Percentiles rank a stretch among this genome's conserved stretches.
Evolutionary conservation across 306 rosid genomes (phyloP).

Genomic region (Citrullus colocynthis): DNA sequence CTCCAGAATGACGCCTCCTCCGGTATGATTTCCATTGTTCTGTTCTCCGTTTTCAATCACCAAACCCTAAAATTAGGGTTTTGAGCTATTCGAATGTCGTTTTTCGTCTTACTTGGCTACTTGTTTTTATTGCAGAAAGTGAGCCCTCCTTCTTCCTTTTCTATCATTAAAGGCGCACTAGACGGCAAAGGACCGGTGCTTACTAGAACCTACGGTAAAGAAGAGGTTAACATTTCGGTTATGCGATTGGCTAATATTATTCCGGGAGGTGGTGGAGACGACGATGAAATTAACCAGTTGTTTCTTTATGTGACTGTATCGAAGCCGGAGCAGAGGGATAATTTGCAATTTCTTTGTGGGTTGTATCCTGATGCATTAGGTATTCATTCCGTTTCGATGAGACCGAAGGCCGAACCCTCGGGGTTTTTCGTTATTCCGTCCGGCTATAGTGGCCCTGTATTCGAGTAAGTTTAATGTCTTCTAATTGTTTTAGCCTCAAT

Average conservation of each 20-base stretch:
- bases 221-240: conserved; percentile 56
- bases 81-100: neutral
- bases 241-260: conserved; percentile 39
- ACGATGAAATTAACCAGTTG: conserved; percentile 46
- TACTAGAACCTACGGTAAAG: conserved; percentile 41
- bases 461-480: conserved; percentile 34
- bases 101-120: neutral
- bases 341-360: conserved; percentile 61
- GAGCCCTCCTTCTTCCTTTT: conserved; percentile 65
- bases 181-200: conserved; percentile 68
- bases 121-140: conserved; percentile 34
- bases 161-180: conserved; percentile 56
- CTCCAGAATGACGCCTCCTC: conserved; percentile 74
- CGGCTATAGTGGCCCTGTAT: conserved; percentile 51
- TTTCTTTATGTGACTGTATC: conserved; percentile 66
- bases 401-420: conserved; percentile 29
- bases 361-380: conserved; percentile 81
- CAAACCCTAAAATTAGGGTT: conserved; percentile 14
- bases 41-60: neutral
- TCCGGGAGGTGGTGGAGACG: conserved; percentile 21
- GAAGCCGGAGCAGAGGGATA: conserved; percentile 46
- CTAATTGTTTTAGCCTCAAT: neutral
- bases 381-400: conserved; percentile 79
- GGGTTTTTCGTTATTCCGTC: conserved; percentile 28
- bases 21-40: conserved; percentile 25